Percentiles rank a stretch among this genome's conserved stretches.
Conservation (phyloP, 768 basidiomycete genomes). For the Hydnomerulius pinastri region DNA sequence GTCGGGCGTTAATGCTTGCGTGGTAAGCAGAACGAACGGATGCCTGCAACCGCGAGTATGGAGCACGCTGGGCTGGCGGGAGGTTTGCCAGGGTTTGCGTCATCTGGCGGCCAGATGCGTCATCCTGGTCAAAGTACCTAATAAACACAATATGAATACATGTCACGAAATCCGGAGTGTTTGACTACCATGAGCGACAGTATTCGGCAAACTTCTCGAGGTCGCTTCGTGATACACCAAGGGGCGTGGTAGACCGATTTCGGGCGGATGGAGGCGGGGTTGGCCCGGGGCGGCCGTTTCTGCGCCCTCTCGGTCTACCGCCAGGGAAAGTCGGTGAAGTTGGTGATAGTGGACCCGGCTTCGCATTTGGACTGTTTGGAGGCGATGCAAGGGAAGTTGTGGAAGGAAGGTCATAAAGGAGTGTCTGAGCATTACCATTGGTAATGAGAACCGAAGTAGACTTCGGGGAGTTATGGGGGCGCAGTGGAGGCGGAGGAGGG, state of each 20-base stretch:
- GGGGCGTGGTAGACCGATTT: conserved; percentile 69
- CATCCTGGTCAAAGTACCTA: conserved; percentile 87
- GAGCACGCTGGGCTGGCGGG: conserved; percentile 81
- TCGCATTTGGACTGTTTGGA: conserved; percentile 54
- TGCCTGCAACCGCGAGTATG: conserved; percentile 84
- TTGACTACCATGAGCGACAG: conserved; percentile 73
- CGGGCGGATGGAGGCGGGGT: conserved; percentile 60
- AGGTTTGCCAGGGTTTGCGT: conserved; percentile 79
- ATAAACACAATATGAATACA: conserved; percentile 11
- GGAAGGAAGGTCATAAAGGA: conserved; percentile 77
- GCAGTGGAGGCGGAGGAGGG: conserved; percentile 58
- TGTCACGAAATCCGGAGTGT: not conserved
- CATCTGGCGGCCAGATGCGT: conserved; percentile 76
- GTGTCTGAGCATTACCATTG: conserved; percentile 55
- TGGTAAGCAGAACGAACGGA: conserved; percentile 86
- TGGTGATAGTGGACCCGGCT: conserved; percentile 48
- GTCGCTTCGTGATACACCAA: conserved; percentile 64
- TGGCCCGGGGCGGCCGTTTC: conserved; percentile 47
- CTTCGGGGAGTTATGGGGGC: conserved; percentile 49
- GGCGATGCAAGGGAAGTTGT: conserved; percentile 53
- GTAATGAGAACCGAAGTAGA: conserved; percentile 44
- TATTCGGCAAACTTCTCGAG: conserved; percentile 76
- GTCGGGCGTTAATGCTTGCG: conserved; percentile 71
- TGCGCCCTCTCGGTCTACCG: conserved; percentile 48
- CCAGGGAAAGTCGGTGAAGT: conserved; percentile 56